Base-by-base conservation (phyloP, 1,284 basidiomycete genomes). In the Trichosporon asahii region DNA sequence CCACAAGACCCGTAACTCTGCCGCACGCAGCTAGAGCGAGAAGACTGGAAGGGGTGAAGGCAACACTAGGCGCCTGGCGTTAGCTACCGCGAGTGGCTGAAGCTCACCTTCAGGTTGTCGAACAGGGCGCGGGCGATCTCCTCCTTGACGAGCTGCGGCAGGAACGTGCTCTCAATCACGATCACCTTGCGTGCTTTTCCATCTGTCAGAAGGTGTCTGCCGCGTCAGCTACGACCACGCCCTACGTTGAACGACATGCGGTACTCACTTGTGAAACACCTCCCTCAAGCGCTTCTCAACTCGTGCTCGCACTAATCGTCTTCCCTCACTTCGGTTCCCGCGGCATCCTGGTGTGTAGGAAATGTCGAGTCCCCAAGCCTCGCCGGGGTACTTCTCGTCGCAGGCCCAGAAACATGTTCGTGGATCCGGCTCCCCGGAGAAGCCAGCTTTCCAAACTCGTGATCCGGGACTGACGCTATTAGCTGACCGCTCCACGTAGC, bases 161-260 rank as follows among this genome's bases (percentile, higher is more conserved):
- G 85, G 64, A 97, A 85, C 0, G 96, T 92, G 79, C 94, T 91
- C 82, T 98, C 95, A 6, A 96, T 86, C 29, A 99, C 79, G 65
- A 98, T 92, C 69, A 99, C 90, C 81, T 96, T 97, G 65, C 96
- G 88, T 40, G 93, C 90, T 81, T 94, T 96, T 0, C 95, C 91
- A 79, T 98, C 97, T 72, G 92, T 91, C 81, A 98, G 87, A 61
- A 99, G 87, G 69, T 93, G 91, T 77, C 94, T 95, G 78, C 2
- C 40, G 21, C 9, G 66, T 70, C 37, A 71, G 70, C 63, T 64
- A 71, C 70, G 18, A 12, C 14, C 3, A n/a, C 14, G 9, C 3
- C 18, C 29, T 15, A 44, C 33, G 64, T 69, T 8, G 49, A 21
- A 37, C n/a, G 55, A 27, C 74, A 23, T 68, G 5, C 12, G 15